Evolutionary conservation across 1,284 basidiomycete species (phyloP).

Genomic region (Irpex sp.): DNA sequence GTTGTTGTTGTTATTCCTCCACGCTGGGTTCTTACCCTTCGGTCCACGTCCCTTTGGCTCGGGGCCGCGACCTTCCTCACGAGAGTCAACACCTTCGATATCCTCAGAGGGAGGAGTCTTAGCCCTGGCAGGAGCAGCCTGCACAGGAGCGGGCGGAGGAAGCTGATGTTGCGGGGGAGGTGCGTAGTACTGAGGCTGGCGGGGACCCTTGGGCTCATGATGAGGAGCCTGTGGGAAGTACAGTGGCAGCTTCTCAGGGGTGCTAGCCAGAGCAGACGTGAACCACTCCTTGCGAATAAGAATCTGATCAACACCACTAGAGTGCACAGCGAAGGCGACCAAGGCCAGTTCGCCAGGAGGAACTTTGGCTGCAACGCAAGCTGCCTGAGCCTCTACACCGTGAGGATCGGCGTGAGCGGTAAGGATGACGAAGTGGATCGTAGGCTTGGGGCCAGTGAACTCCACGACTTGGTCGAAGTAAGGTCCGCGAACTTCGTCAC

Average conservation of each 20-base stretch:
- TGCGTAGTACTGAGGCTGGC: constrained; percentile 29
- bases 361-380: constrained; percentile 76
- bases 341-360: constrained; percentile 71
- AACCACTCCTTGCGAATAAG: constrained; percentile 81
- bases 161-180: constrained; percentile 24
- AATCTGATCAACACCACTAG: constrained; percentile 79
- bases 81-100: constrained; percentile 54
- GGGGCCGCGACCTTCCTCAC: constrained; percentile 50
- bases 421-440: constrained; percentile 82
- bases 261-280: constrained; percentile 53
- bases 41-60: constrained; percentile 58
- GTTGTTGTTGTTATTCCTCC: constrained; percentile 23
- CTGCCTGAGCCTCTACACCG: constrained; percentile 75
- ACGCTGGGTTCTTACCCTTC: constrained; percentile 46
- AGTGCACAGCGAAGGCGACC: constrained; percentile 80
- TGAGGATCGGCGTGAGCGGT: constrained; percentile 75
- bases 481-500: constrained; percentile 54
- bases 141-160: constrained; percentile 22
- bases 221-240: constrained; percentile 31
- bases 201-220: constrained; percentile 24
- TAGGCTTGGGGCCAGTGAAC: constrained; percentile 77
- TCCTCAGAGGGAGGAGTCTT: constrained; percentile 74
- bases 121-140: constrained; percentile 32
- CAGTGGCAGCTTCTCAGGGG: constrained; percentile 61
- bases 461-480: constrained; percentile 78